Evolutionary conservation across 202 grass and related monocot genomes (phyloP), one percentile per base, ranked within the genome.

Genomic region (Schoenoplectus tabernaemontani): DNA sequence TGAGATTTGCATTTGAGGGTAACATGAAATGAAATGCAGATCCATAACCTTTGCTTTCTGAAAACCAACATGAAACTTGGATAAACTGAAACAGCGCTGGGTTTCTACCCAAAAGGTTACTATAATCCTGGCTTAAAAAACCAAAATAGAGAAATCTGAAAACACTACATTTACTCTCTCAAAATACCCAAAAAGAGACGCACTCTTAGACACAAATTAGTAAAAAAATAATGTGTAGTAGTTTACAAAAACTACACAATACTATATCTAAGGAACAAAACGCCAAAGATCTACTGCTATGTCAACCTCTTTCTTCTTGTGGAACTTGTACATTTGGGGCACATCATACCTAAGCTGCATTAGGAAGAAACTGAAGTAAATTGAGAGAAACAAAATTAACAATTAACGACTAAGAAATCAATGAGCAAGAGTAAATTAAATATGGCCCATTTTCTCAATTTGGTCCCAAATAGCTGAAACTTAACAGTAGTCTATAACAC

Each of bases 251-350:
- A 68, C 3, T 62, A 33, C 26, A 32, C 24, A 62, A 43, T 22
- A 68, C 19, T 26, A 59, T n/a, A 50, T 42, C 10, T 26, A 68
- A 17, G 91, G 95, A 70, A 94, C 83, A 34, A 98, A 94, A 0
- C 95, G 91, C 95, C 91, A 98, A 57, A 98, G 51, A 67, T 98
- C 95, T 12, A 94, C 95, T 3, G 86, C 87, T 30, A 92, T 85
- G 34, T 98, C 85, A 0, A 92, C 78, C 76, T 92, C 95, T 77
- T 85, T 98, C 41, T 92, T 92, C 37, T 85, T 94, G 83, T 98
- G 95, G 38, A 98, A 92, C 75, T 87, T 90, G 83, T 94, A 98
- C 1, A 86, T 75, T 65, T 85, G 82, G 0, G 91, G 91, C 10
- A 98, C 84, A 84, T 87, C 91, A 20, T 88, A 98, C 38, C 91